Evolutionary conservation across 345 rosid species (phyloP).

Genomic region (Citrus glauca): DNA sequence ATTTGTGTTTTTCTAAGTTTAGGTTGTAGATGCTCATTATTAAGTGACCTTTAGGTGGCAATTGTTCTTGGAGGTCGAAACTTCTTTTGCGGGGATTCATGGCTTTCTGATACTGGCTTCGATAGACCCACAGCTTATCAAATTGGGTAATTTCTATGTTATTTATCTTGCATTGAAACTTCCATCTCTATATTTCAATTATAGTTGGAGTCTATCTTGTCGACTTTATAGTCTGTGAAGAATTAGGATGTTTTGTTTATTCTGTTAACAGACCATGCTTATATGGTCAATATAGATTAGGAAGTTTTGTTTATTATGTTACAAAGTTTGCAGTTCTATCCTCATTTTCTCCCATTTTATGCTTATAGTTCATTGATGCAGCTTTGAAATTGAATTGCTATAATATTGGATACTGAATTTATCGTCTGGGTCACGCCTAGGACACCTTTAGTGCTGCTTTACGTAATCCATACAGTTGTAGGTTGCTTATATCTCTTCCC

Average conservation of each 20-base stretch:
- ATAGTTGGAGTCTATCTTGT: not conserved
- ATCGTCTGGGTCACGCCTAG: not conserved
- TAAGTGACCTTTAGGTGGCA: constrained; percentile 30
- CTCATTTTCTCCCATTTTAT: not conserved
- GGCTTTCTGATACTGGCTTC: constrained; percentile 45
- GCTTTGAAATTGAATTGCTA: not conserved
- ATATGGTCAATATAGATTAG: not conserved
- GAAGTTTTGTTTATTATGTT: not conserved
- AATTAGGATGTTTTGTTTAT: too few species aligned
- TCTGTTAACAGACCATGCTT: not conserved
- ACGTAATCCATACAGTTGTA: too few species aligned
- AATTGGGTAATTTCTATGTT: constrained; percentile 30
- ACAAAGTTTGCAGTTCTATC: not conserved
- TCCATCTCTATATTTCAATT: not conserved
- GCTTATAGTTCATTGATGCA: not conserved
- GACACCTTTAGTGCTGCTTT: not conserved
- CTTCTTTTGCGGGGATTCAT: constrained; percentile 43
- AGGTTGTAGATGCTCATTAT: not conserved
- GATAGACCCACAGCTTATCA: constrained; percentile 46
- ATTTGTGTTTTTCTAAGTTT: not conserved
- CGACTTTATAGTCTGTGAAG: not conserved
- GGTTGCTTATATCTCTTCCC: not conserved
- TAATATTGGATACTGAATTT: not conserved
- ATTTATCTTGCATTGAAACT: not conserved
- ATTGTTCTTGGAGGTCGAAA: constrained; percentile 50